Base-by-base conservation (phyloP, 148 eudicot species). In the Linanthus parryae region DNA sequence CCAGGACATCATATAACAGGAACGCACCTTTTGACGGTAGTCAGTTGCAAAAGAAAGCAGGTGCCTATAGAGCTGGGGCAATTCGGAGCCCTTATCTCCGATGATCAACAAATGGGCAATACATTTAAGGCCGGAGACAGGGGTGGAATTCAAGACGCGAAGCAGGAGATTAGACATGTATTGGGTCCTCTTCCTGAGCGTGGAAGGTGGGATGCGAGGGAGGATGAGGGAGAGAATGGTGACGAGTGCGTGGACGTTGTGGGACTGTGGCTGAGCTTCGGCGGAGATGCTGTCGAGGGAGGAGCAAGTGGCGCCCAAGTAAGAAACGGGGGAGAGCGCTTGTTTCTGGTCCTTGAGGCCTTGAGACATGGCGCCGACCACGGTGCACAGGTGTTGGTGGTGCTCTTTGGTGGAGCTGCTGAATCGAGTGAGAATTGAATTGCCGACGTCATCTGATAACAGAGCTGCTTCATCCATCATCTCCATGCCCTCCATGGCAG, bases 301-400 rank as follows among this genome's bases (percentile, higher is more conserved):
- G 26, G 88, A 61, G 27, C 69, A 48, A 7, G 86, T 76, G 62
- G 99, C 79, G 44, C 80, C 94, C 41, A 92, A 75, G 64, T 81
- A 92, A 8, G 94, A 69, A 51, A 80, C n/a, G 17, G 83, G 68
- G 1, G 87, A 63, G 31, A 79, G 75, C 31, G 82, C 56, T 30
- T 66, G 68, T 47, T 55, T 62, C 3, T 68, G 74, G 55, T 88
- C 99, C 18, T 49, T 82, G 14, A 92, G 81, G 28, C 57, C 80
- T 33, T 92, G 96, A 0, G 91, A 73, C 61, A 82, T 88, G 35
- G 85, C 78, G 17, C 85, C 98, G 17, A 82, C 61, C 12, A 74
- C 62, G 1, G 77, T 48, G 71, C 98, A 87, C 7, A 92, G 39
- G 63, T 82, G 90, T 15, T 61, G 80, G 73, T 92, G 85, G 30